Conservation (phyloP, 1,284 basidiomycete species). For the Trichosporon sp. region DNA sequence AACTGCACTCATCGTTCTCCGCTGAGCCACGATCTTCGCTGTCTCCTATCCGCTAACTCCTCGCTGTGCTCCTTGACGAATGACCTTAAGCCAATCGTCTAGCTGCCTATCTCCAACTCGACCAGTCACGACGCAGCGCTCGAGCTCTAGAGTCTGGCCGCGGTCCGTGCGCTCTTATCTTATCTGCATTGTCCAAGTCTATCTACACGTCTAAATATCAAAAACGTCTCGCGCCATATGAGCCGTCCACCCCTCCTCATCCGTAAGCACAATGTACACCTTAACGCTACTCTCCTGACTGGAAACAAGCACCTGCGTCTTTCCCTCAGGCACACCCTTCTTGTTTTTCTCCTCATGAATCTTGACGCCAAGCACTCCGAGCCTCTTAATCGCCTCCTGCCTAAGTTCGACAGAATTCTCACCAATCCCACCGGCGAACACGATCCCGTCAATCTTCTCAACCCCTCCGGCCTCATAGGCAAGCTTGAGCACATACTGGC, state of each 20-base stretch:
- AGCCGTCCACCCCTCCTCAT: conserved; percentile 50
- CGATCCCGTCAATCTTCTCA: conserved; percentile 62
- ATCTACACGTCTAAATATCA: conserved; percentile 28
- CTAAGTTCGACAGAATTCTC: conserved; percentile 63
- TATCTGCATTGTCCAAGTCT: not conserved
- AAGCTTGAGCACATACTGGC: conserved; percentile 68
- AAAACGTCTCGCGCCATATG: conserved; percentile 36
- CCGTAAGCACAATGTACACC: conserved; percentile 52
- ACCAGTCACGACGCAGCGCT: no score
- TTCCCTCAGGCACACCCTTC: conserved; percentile 13
- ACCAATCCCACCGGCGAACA: conserved; percentile 81
- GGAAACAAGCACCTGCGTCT: conserved; percentile 42
- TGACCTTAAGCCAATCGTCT: no score
- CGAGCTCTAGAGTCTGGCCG: no score
- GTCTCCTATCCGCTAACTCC: no score
- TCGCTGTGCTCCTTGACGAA: no score
- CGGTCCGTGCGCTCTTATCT: not conserved
- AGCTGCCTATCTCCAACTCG: no score
- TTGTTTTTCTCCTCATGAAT: conserved; percentile 51
- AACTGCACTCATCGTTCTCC: no score
- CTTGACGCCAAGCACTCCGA: conserved; percentile 59
- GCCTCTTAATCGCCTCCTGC: conserved; percentile 54
- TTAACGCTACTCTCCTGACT: conserved; percentile 38
- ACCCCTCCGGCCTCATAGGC: conserved; percentile 43
- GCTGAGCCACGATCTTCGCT: no score